Evolutionary conservation across 2,329 filamentous ascomycete species (phyloP).

Genomic region (Xylaria sp.): DNA sequence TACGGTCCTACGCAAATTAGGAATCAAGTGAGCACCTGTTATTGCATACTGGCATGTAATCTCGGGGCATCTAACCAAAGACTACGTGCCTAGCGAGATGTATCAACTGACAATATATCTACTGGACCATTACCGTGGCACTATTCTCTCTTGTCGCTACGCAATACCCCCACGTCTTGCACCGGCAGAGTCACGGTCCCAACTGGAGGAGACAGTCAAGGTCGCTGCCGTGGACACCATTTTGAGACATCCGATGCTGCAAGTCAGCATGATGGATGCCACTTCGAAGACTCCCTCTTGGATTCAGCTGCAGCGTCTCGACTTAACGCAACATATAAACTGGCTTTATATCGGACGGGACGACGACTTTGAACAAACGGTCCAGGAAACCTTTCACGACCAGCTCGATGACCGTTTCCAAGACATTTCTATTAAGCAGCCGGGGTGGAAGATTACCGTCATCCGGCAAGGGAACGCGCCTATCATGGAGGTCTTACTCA

Average conservation of each 20-base stretch:
- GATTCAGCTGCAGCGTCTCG: slow-evolving; percentile 29
- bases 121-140: slow-evolving; percentile 36
- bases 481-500: slow-evolving; percentile 27
- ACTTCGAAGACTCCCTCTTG: slow-evolving; percentile 24
- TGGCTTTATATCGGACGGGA: slow-evolving; percentile 26
- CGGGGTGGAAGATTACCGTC: slow-evolving; percentile 30
- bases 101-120: slow-evolving; percentile 35
- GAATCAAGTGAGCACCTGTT: slow-evolving; percentile 29
- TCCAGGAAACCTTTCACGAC: neutral
- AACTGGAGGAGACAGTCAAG: slow-evolving; percentile 23
- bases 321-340: slow-evolving; percentile 29
- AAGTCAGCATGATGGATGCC: slow-evolving; percentile 30
- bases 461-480: slow-evolving; percentile 6
- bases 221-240: slow-evolving; percentile 24
- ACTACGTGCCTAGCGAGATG: slow-evolving; percentile 25
- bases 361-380: slow-evolving; percentile 20
- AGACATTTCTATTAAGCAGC: slow-evolving; percentile 22
- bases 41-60: slow-evolving; percentile 14
- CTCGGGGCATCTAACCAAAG: slow-evolving; percentile 1
- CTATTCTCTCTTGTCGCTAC: slow-evolving; percentile 32
- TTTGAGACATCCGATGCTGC: slow-evolving; percentile 29
- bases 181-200: neutral
- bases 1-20: slow-evolving; percentile 27
- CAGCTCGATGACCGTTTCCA: slow-evolving; percentile 30
- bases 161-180: slow-evolving; percentile 25